A percentile compares a stretch with the other conserved stretches of the same genome.
phyloP scores from a whole-genome alignment of 78 protist species.

The Capsaspora owczarzaki region DNA sequence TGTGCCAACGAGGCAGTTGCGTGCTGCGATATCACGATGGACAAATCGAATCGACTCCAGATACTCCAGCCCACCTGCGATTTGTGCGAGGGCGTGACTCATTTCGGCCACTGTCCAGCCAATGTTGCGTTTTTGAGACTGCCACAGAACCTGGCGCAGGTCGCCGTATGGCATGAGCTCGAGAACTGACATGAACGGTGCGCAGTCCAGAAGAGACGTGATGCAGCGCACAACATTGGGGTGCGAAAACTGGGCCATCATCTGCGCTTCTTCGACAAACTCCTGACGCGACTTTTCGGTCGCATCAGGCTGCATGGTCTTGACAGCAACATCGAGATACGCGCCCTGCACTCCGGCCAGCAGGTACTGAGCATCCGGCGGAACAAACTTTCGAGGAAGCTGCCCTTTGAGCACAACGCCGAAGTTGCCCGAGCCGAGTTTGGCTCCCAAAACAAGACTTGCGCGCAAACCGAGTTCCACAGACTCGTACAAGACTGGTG shows the following conservation, averaged over 20 bases:
- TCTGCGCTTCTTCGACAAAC: background rate
- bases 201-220: background rate
- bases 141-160: background rate
- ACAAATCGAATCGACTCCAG: background rate
- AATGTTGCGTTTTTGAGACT: background rate
- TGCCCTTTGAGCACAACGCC: no score
- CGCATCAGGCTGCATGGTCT: background rate
- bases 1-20: constrained; percentile 3
- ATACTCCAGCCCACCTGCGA: background rate
- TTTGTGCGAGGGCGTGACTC: background rate
- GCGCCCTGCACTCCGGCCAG: no score
- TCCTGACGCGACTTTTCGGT: background rate
- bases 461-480: no score
- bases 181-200: background rate
- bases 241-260: background rate
- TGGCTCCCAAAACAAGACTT: no score
- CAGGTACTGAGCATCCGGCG: no score
- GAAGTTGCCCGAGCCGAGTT: no score
- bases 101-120: background rate
- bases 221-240: background rate
- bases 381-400: no score
- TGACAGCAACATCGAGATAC: background rate
- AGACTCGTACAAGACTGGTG: no score
- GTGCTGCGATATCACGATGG: constrained; percentile 8
- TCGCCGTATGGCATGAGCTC: background rate